These are phyloP conservation scores for Onygena corvina DNA, from an alignment of 2,329 filamentous ascomycete genomes.

Conservation along the genomic window DNA sequence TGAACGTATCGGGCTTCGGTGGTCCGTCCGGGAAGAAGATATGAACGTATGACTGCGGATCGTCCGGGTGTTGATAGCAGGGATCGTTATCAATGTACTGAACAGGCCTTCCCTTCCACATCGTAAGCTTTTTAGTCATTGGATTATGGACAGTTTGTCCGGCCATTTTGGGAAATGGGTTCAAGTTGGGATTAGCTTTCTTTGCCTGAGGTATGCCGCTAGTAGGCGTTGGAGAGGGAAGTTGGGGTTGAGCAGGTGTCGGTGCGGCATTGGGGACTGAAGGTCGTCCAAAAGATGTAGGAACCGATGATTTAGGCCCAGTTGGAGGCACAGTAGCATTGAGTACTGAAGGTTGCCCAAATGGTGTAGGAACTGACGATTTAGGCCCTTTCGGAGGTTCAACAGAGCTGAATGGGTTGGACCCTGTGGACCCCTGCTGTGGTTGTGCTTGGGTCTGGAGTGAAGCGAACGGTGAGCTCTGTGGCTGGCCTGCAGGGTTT, in stretches of 20 bases:
- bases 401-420: neutral
- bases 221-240: neutral
- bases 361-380: slow-evolving; percentile 16
- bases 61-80: slow-evolving; percentile 40
- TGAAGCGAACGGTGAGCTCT: slow-evolving; percentile 14
- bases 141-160: slow-evolving; percentile 29
- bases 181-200: slow-evolving; percentile 14
- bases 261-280: slow-evolving; percentile 18
- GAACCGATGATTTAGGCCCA: slow-evolving; percentile 8
- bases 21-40: slow-evolving; percentile 65
- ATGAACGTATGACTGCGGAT: slow-evolving; percentile 46
- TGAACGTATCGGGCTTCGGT: slow-evolving; percentile 39
- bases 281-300: slow-evolving; percentile 22
- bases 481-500: neutral
- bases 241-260: slow-evolving; percentile 15
- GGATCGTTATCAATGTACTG: slow-evolving; percentile 45
- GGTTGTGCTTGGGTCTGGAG: neutral
- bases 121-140: slow-evolving; percentile 33
- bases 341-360: slow-evolving; percentile 22
- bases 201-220: slow-evolving; percentile 8
- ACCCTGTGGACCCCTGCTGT: neutral
- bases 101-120: slow-evolving; percentile 54
- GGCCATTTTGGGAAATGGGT: slow-evolving; percentile 19
- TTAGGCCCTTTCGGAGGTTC: too few relatives aligned
- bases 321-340: too few relatives aligned